Percentiles rank a stretch among this genome's conserved stretches.
These are phyloP conservation scores for Jaltomata sinuosa DNA, from an alignment of 257 asterid species.

Conservation along the genomic window DNA sequence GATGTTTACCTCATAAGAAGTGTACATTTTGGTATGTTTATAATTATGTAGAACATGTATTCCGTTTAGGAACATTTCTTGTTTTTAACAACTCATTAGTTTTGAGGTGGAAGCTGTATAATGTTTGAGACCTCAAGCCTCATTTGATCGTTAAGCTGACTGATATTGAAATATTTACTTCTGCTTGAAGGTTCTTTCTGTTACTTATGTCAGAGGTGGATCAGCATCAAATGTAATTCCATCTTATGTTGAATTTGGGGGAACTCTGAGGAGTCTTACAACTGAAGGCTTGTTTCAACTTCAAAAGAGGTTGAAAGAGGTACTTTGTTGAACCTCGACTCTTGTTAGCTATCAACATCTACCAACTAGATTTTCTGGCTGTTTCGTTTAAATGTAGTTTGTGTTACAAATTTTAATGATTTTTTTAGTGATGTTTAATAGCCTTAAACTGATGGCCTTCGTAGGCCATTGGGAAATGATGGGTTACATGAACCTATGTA, in stretches of 20 bases:
- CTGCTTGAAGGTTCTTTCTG: constrained; percentile 60
- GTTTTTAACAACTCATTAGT: not conserved
- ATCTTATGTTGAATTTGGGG: constrained; percentile 55
- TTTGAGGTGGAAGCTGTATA: not conserved
- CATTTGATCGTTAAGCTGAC: not conserved
- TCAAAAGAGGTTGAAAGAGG: constrained; percentile 75
- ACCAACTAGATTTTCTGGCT: not conserved
- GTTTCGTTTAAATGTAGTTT: not conserved
- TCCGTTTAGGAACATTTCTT: not conserved
- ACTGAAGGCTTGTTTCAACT: constrained; percentile 67
- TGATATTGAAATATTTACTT: not conserved
- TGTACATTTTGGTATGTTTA: not conserved
- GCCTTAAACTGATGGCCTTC: not conserved
- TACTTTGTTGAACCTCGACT: not conserved
- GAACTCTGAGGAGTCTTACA: constrained; percentile 75
- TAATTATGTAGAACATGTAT: not conserved
- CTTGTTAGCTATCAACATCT: not conserved
- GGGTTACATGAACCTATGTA: not conserved
- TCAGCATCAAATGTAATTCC: constrained; percentile 54
- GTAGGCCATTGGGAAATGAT: not conserved
- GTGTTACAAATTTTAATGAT: not conserved
- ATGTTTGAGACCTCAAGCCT: not conserved
- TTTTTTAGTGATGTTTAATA: not conserved
- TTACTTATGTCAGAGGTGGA: constrained; percentile 75
- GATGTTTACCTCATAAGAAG: not conserved